Evolutionary conservation across 306 rosid species (phyloP).

Genomic region (Inga laurina): DNA sequence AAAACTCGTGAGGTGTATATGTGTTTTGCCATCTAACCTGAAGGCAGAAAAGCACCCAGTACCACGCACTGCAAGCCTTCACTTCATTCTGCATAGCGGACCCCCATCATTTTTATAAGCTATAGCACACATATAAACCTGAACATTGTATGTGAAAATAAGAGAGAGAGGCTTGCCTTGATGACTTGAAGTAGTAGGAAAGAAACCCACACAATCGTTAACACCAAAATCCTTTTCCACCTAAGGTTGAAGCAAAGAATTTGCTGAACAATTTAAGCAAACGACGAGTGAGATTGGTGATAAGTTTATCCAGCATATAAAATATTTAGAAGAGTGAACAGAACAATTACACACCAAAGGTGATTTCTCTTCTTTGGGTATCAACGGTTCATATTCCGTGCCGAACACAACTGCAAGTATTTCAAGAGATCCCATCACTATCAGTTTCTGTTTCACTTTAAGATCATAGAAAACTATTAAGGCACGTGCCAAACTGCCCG

Average conservation of each 20-base stretch:
- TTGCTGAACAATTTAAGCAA: constrained; percentile 49
- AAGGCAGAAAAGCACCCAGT: constrained; percentile 78
- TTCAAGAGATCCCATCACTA: constrained; percentile 6
- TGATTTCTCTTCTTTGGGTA: constrained; percentile 67
- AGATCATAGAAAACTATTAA: neutral
- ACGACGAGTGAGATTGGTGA: neutral
- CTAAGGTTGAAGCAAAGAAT: constrained; percentile 64
- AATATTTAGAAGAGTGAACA: neutral
- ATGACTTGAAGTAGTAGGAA: constrained; percentile 74
- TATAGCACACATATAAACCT: neutral
- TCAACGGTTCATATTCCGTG: constrained; percentile 57
- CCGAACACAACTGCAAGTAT: constrained; percentile 67
- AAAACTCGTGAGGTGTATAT: neutral
- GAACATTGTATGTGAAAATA: constrained; percentile 1
- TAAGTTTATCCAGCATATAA: constrained; percentile 21
- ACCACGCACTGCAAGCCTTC: constrained; percentile 64
- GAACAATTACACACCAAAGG: constrained; percentile 43
- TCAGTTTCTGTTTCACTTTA: neutral
- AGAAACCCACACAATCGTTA: constrained; percentile 63
- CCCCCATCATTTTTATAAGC: neutral
- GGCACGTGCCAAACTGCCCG: neutral
- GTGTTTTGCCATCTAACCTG: constrained; percentile 52
- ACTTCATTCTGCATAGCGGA: constrained; percentile 56
- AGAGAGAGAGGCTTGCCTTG: constrained; percentile 50
- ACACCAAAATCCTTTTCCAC: constrained; percentile 65